Conservation (phyloP, 805 yeast genomes). For the Candida quercuum region DNA sequence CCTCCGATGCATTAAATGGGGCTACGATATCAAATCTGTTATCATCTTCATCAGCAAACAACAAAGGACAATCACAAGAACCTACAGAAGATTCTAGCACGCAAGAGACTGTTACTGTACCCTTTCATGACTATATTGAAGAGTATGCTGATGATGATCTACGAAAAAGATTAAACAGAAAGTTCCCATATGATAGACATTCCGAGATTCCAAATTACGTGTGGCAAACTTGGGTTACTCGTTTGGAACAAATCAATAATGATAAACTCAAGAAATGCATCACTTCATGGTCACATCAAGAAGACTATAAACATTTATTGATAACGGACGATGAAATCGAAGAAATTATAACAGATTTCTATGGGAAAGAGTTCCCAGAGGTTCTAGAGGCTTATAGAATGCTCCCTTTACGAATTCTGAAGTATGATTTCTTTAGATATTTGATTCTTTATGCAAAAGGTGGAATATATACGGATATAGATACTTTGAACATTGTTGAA, state of each 20-base stretch:
- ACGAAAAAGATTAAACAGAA: slow-evolving; percentile 8
- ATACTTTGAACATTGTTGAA: slow-evolving; percentile 43
- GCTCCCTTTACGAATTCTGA: slow-evolving; percentile 48
- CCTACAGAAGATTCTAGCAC: slow-evolving; percentile 1
- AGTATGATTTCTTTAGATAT: slow-evolving; percentile 53
- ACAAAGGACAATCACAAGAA: not conserved
- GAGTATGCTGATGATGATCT: slow-evolving; percentile 14
- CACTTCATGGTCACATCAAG: slow-evolving; percentile 15
- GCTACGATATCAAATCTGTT: not conserved
- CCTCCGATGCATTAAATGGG: not conserved
- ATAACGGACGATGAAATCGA: slow-evolving; percentile 39
- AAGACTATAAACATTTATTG: slow-evolving; percentile 13
- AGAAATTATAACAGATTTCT: slow-evolving; percentile 30
- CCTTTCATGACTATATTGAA: slow-evolving; percentile 10
- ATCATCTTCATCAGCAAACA: not conserved
- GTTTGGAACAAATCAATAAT: slow-evolving; percentile 23
- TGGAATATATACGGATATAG: slow-evolving; percentile 61
- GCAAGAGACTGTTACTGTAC: not conserved
- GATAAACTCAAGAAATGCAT: slow-evolving; percentile 15
- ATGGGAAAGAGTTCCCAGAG: slow-evolving; percentile 39
- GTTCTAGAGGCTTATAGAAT: slow-evolving; percentile 42
- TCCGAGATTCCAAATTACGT: slow-evolving; percentile 34
- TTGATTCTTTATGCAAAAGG: slow-evolving; percentile 46
- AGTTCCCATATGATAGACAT: slow-evolving; percentile 13
- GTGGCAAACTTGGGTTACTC: slow-evolving; percentile 46